Evolutionary conservation across 2,329 filamentous ascomycete genomes (phyloP).

Genomic region (Colletotrichum somersetense): DNA sequence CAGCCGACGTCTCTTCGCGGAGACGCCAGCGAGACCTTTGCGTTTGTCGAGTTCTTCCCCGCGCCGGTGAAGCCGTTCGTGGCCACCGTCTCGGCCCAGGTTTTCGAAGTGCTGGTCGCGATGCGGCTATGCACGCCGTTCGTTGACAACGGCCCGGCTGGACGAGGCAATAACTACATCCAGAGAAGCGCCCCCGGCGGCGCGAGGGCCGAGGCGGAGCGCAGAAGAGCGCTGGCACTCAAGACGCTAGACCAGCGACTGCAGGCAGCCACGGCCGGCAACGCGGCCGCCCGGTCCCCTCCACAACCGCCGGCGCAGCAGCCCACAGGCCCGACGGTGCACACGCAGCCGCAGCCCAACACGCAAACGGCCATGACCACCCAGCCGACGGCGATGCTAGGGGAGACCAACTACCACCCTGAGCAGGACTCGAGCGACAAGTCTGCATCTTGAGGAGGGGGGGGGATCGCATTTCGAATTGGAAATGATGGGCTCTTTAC

Average conservation of each 20-base stretch:
- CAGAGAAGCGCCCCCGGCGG: constrained; percentile 71
- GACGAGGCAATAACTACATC: constrained; percentile 72
- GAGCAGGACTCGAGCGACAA: constrained; percentile 65
- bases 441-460: constrained; percentile 44
- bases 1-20: constrained; percentile 78
- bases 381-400: constrained; percentile 68
- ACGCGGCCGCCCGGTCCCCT: constrained; percentile 54
- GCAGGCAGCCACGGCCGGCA: constrained; percentile 79
- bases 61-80: constrained; percentile 84
- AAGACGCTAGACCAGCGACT: constrained; percentile 93
- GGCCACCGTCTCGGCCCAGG: constrained; percentile 76
- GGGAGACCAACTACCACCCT: constrained; percentile 78
- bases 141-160: constrained; percentile 81
- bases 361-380: constrained; percentile 71
- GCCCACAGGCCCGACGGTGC: constrained; percentile 65
- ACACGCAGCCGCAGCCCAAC: constrained; percentile 67
- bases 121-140: constrained; percentile 88
- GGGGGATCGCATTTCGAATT: constrained; percentile 23
- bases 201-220: constrained; percentile 90
- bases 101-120: constrained; percentile 82
- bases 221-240: constrained; percentile 87
- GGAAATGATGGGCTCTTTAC: background rate
- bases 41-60: constrained; percentile 96
- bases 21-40: constrained; percentile 95
- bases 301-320: constrained; percentile 56